Evolutionary conservation across 2,329 filamentous ascomycete genomes (phyloP).

Genomic region (Periconia digitata): DNA sequence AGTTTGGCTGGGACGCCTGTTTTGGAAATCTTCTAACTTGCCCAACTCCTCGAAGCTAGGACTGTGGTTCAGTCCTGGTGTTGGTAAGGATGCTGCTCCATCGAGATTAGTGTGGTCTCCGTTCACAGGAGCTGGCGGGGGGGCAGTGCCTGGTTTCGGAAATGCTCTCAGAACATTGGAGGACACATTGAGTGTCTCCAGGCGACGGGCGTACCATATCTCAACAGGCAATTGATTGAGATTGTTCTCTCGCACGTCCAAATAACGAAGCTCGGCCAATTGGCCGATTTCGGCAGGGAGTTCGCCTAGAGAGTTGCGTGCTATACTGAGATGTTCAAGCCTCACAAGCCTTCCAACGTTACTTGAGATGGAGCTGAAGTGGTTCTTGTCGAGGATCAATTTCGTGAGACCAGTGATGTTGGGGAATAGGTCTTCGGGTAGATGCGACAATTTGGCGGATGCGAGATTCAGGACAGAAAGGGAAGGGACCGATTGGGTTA

Average conservation of each 20-base stretch:
- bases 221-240: slow-evolving; percentile 85
- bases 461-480: slow-evolving; percentile 86
- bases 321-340: slow-evolving; percentile 90
- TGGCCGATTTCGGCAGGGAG: slow-evolving; percentile 87
- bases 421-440: slow-evolving; percentile 82
- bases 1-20: slow-evolving; percentile 79
- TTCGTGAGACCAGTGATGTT: slow-evolving; percentile 86
- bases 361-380: slow-evolving; percentile 85
- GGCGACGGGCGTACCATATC: slow-evolving; percentile 89
- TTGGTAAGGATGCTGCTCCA: slow-evolving; percentile 50
- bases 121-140: slow-evolving; percentile 57
- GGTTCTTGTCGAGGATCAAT: slow-evolving; percentile 89
- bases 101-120: slow-evolving; percentile 35
- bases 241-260: slow-evolving; percentile 94
- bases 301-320: slow-evolving; percentile 83
- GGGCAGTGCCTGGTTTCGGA: slow-evolving; percentile 75
- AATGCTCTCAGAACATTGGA: slow-evolving; percentile 92
- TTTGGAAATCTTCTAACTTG: slow-evolving; percentile 62
- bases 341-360: slow-evolving; percentile 82
- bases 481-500: slow-evolving; percentile 74
- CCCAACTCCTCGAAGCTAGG: slow-evolving; percentile 79
- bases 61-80: slow-evolving; percentile 49
- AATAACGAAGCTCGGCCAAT: slow-evolving; percentile 76
- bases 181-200: slow-evolving; percentile 92
- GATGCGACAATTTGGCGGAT: slow-evolving; percentile 84